Evolutionary conservation across 176 grass and related monocot genomes (phyloP).

Genomic region (Luzula sylvatica): DNA sequence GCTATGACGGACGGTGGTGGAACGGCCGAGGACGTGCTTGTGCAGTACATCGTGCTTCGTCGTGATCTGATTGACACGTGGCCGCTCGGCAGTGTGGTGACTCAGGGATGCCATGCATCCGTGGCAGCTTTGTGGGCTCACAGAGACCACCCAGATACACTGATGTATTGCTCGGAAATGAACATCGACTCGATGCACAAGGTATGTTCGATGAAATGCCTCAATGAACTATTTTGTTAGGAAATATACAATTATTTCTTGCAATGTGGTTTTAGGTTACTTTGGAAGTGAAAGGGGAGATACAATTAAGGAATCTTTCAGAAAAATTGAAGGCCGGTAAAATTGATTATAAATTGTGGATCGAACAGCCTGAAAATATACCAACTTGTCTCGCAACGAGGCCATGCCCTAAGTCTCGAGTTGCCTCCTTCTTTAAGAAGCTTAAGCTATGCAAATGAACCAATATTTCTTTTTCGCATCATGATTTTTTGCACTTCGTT

Average conservation of each 20-base stretch:
- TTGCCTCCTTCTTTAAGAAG: slow-evolving; percentile 80
- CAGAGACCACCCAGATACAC: slow-evolving; percentile 53
- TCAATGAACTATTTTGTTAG: background rate
- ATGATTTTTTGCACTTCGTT: no score
- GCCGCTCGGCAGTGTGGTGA: slow-evolving; percentile 77
- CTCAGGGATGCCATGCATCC: slow-evolving; percentile 78
- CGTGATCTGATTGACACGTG: slow-evolving; percentile 80
- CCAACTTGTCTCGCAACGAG: slow-evolving; percentile 69
- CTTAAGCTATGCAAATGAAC: slow-evolving; percentile 82
- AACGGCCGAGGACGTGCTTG: slow-evolving; percentile 37
- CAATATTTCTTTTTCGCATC: slow-evolving; percentile 1
- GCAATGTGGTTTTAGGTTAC: slow-evolving; percentile 41
- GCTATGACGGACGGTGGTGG: slow-evolving; percentile 6
- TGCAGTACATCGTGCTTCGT: slow-evolving; percentile 82
- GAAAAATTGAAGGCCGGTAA: slow-evolving; percentile 51
- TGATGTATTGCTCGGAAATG: slow-evolving; percentile 35
- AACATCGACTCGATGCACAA: slow-evolving; percentile 88
- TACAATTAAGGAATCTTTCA: slow-evolving; percentile 58
- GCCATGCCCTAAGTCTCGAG: slow-evolving; percentile 61
- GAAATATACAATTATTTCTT: background rate
- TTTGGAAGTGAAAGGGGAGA: slow-evolving; percentile 79
- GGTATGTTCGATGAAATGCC: slow-evolving; percentile 65
- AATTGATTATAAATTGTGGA: slow-evolving; percentile 70
- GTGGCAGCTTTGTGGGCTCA: slow-evolving; percentile 55
- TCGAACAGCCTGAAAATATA: slow-evolving; percentile 76